Percentiles rank a stretch among this genome's conserved stretches.
Conservation (phyloP, 805 yeast species). For the Starmerella khaoyaiensis region DNA sequence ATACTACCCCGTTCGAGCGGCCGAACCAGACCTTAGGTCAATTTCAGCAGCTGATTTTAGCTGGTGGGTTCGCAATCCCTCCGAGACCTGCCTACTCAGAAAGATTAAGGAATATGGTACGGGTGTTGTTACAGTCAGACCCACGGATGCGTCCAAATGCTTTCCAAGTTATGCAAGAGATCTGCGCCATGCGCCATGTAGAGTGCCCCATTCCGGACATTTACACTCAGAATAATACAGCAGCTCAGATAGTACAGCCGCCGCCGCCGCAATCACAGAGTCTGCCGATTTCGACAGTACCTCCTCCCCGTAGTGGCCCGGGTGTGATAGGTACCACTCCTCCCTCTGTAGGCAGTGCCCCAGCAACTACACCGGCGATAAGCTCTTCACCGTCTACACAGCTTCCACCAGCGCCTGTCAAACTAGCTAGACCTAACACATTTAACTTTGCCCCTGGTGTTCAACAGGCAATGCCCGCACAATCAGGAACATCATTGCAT, state of each 20-base stretch:
- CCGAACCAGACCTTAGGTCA: slow-evolving; percentile 35
- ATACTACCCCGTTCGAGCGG: slow-evolving; percentile 83
- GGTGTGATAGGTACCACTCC: background rate
- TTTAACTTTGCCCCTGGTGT: slow-evolving; percentile 3
- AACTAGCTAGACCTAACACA: too few species aligned
- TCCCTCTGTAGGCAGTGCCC: background rate
- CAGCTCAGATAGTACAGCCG: slow-evolving; percentile 4
- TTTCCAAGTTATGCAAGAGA: slow-evolving; percentile 56
- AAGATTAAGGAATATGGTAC: slow-evolving; percentile 58
- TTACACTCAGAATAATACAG: slow-evolving; percentile 14
- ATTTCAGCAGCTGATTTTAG: slow-evolving; percentile 65
- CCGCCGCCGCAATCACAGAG: background rate
- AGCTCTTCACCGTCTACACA: background rate
- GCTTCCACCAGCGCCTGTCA: background rate
- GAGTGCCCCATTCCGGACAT: slow-evolving; percentile 36
- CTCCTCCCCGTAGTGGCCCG: background rate
- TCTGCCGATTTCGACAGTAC: background rate
- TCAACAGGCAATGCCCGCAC: background rate
- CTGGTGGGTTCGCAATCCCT: slow-evolving; percentile 71
- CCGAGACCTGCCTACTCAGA: slow-evolving; percentile 53
- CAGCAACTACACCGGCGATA: background rate
- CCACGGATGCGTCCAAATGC: slow-evolving; percentile 77
- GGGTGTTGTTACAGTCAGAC: slow-evolving; percentile 69
- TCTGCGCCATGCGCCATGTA: slow-evolving; percentile 48
- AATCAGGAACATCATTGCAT: background rate